Evolutionary conservation across 768 basidiomycete species (phyloP).

Genomic region (Boletellus ananiceps): DNA sequence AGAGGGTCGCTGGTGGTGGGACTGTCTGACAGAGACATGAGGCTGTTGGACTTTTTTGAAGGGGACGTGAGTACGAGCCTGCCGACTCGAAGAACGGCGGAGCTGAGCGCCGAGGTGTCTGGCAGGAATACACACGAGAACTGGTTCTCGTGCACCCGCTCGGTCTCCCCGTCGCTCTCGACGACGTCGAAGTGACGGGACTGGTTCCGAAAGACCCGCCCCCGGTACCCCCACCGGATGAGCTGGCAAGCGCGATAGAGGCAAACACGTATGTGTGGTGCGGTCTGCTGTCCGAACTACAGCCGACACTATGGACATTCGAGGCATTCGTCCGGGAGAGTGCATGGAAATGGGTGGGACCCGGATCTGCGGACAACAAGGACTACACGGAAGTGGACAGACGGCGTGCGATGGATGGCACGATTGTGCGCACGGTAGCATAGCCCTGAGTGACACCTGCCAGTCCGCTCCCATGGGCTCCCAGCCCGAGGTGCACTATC

Average conservation of each 20-base stretch:
- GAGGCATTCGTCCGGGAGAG: constrained; percentile 74
- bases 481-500: too few species aligned
- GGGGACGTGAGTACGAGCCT: constrained; percentile 50
- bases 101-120: neutral
- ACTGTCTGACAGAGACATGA: constrained; percentile 58
- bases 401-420: constrained; percentile 38
- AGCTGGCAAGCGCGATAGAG: constrained; percentile 35
- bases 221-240: constrained; percentile 34
- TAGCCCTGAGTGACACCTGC: neutral
- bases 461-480: too few species aligned
- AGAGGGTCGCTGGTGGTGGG: constrained; percentile 78
- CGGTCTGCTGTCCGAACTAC: constrained; percentile 38
- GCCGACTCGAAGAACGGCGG: neutral
- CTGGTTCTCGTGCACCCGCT: constrained; percentile 55
- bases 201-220: constrained; percentile 40
- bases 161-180: constrained; percentile 35
- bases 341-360: constrained; percentile 74
- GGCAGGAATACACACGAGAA: constrained; percentile 68
- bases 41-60: constrained; percentile 77
- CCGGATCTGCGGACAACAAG: constrained; percentile 28
- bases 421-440: constrained; percentile 15
- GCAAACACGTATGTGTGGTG: constrained; percentile 75
- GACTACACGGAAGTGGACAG: constrained; percentile 54
- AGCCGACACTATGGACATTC: constrained; percentile 71
- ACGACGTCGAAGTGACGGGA: constrained; percentile 19